These are phyloP conservation scores for Cladobotryum mycophilum DNA, from an alignment of 2,329 filamentous ascomycete genomes.

Conservation along the genomic window DNA sequence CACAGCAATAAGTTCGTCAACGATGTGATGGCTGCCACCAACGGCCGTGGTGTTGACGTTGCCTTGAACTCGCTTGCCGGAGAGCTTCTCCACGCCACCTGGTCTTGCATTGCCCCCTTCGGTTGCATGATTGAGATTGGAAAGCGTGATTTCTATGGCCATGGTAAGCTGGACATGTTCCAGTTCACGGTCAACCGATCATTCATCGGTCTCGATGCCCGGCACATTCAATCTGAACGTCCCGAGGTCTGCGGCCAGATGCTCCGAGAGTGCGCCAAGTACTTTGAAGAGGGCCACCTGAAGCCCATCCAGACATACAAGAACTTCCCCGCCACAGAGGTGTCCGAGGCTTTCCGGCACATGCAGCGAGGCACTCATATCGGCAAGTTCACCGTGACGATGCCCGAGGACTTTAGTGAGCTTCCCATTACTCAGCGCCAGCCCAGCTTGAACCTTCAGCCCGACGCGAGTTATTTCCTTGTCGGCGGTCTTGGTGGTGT, in stretches of 20 bases:
- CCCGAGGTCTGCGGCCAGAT: not conserved
- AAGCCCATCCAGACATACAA: conserved; percentile 10
- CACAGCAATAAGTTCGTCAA: conserved; percentile 26
- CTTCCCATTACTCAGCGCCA: not conserved
- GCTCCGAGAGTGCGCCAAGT: not conserved
- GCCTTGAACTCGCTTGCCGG: conserved; percentile 37
- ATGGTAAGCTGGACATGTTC: conserved; percentile 37
- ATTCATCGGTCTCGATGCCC: conserved; percentile 28
- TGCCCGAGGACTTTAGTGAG: not conserved
- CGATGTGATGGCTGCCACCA: conserved; percentile 22
- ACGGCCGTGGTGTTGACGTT: conserved; percentile 27
- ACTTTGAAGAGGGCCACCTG: conserved; percentile 2
- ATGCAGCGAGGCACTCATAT: conserved; percentile 16
- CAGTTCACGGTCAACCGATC: conserved; percentile 33
- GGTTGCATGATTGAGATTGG: conserved; percentile 43
- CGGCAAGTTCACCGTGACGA: conserved; percentile 14
- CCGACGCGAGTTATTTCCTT: conserved; percentile 14
- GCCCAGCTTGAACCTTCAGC: conserved; percentile 1
- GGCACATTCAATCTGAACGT: not conserved
- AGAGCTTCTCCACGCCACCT: conserved; percentile 35
- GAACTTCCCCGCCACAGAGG: conserved; percentile 10
- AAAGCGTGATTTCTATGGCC: conserved; percentile 34
- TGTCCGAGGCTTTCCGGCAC: conserved; percentile 13
- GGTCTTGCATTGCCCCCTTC: conserved; percentile 38
- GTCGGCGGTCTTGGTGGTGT: conserved; percentile 18